Conservation (phyloP, 2,329 filamentous ascomycete genomes). For the Cadophora malorum region DNA sequence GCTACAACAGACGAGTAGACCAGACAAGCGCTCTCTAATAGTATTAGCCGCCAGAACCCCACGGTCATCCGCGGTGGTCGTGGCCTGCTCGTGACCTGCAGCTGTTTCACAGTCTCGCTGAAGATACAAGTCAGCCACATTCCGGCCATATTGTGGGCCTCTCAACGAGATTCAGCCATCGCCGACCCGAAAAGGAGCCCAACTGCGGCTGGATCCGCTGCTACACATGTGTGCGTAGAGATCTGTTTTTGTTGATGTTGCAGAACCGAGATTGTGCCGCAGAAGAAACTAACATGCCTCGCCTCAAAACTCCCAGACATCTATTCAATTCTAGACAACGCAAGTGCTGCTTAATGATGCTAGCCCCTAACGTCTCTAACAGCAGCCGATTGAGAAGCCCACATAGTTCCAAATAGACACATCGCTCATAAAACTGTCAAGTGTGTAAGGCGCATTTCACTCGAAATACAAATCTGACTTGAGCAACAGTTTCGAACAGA, state of each 20-base stretch:
- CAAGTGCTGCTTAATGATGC: neutral
- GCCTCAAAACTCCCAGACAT: neutral
- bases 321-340: neutral
- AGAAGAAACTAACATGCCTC: neutral
- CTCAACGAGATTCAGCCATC: neutral
- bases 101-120: neutral
- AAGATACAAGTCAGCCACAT: neutral
- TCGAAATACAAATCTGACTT: neutral
- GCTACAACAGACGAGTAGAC: neutral
- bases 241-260: too few relatives aligned
- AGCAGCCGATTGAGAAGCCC: neutral
- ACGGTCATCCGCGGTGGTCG: neutral
- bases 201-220: neutral
- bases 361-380: neutral
- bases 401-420: neutral
- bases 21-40: neutral
- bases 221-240: neutral
- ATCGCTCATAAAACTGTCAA: neutral
- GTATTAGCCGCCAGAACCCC: neutral
- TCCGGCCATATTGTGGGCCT: neutral
- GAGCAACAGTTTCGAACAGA: neutral
- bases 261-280: neutral
- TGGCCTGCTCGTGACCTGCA: neutral
- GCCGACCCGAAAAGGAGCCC: neutral
- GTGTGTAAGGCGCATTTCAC: neutral